These are phyloP conservation scores for Paecilomyces sp. DNA, from an alignment of 2,329 filamentous ascomycete species.

Conservation along the genomic window DNA sequence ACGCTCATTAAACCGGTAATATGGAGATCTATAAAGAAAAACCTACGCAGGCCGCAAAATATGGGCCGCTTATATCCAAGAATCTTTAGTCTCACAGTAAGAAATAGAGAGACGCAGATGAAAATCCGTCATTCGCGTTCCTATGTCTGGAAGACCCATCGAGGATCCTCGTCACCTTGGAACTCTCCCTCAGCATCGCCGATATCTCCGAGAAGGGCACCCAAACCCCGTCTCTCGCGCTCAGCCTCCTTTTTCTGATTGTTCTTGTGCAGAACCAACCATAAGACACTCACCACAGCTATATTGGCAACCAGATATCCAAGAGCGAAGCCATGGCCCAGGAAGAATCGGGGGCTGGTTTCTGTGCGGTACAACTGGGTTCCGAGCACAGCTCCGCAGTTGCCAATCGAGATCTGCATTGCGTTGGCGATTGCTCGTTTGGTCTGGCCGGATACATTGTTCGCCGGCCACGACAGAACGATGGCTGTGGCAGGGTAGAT, in stretches of 20 bases:
- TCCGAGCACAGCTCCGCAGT: constrained; percentile 60
- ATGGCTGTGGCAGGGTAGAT: constrained; percentile 61
- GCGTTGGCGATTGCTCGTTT: constrained; percentile 63
- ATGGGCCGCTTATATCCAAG: neutral
- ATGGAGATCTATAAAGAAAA: neutral
- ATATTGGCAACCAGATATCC: constrained; percentile 57
- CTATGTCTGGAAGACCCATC: constrained; percentile 60
- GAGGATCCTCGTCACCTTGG: constrained; percentile 55
- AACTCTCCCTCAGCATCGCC: constrained; percentile 47
- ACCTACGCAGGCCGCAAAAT: neutral
- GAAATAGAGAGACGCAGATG: neutral
- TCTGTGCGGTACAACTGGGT: constrained; percentile 61
- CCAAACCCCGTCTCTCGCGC: constrained; percentile 34
- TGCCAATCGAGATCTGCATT: constrained; percentile 66
- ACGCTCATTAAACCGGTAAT: neutral
- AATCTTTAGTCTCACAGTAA: neutral
- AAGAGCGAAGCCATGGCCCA: constrained; percentile 61
- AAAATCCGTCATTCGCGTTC: neutral
- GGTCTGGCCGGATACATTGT: constrained; percentile 64
- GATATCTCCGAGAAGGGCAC: constrained; percentile 34
- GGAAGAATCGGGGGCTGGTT: constrained; percentile 55
- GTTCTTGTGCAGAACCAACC: constrained; percentile 49
- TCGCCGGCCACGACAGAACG: constrained; percentile 62
- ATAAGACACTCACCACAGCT: constrained; percentile 47
- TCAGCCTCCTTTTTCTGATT: constrained; percentile 47